Evolutionary conservation across 2,329 filamentous ascomycete species (phyloP), one percentile per base, ranked within the genome.

Genomic region (Graphiopsis chlorocephala): DNA sequence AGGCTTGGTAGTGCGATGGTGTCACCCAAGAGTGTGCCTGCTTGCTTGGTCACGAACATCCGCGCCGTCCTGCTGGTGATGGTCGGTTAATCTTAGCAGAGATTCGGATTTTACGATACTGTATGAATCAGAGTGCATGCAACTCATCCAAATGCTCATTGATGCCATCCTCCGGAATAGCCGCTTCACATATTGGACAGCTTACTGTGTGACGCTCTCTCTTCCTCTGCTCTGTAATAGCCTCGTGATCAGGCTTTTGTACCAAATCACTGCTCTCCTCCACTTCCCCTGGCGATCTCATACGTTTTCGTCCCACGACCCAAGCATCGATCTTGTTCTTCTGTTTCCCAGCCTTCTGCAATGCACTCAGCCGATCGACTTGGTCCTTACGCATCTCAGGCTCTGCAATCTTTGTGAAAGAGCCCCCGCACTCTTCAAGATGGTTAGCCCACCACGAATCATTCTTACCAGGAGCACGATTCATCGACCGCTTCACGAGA

Each of bases 401-500:
- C 70, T 79, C 78, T 31, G 75, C 71, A 42, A 78, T 77, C 69
- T 81, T 81, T 14, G 73, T 73, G 58, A 77, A 81, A 2, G 66
- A 71, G 14, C 79, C 79, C 17, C 78, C 79, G 67, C 79, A 81
- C 53, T 79, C 78, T 5, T 70, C 68, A 60, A 75, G 63, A 68
- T 81, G 79, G 67, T 66, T 72, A 25, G 69, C 64, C 76, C 76
- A 81, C 79, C 79, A 81, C 12, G 66, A 72, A 70, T 81, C 79
- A 45, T 71, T 70, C 66, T 78, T 79, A 1, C 76, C 76, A 7
- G 79, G 79, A 10, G 78, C 65, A 33, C 79, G 71, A 67, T 81
- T 81, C 79, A 81, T 81, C 56, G 74, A 76, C n/a, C 79, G 71
- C 70, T 80, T 81, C 20, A 81, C 79, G 2, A 80, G 67, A 0